phyloP scores from a whole-genome alignment of 1,284 basidiomycete genomes.

The Irpex sp. region DNA sequence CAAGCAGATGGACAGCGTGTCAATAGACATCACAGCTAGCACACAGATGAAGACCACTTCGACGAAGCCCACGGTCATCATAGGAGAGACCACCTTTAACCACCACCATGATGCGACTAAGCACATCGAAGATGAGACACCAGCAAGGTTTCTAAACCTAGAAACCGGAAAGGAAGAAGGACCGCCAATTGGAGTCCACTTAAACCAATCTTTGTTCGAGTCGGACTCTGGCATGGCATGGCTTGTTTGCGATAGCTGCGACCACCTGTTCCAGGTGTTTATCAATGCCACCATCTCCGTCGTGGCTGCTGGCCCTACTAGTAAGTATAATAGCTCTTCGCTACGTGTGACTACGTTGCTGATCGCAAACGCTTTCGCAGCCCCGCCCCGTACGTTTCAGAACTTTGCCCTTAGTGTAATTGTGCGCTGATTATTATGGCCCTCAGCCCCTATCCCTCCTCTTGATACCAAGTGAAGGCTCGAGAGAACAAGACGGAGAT shows the following conservation, averaged over 20 bases:
- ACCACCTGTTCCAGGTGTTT: not conserved
- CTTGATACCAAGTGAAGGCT: no score
- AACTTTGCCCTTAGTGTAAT: not conserved
- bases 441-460: no score
- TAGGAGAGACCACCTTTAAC: not conserved
- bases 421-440: no score
- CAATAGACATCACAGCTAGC: not conserved
- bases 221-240: not conserved
- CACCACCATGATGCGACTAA: not conserved
- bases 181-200: not conserved
- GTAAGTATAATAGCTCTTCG: not conserved
- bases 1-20: not conserved
- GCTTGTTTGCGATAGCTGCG: not conserved
- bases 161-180: not conserved
- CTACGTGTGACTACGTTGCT: not conserved
- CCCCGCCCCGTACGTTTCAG: not conserved
- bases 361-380: not conserved
- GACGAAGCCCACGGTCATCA: not conserved
- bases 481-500: no score
- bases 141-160: not conserved
- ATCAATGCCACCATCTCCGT: constrained; percentile 1
- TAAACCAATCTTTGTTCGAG: not conserved
- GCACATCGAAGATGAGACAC: not conserved
- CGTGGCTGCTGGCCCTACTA: not conserved
- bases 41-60: not conserved